Conservation (phyloP, 805 yeast species). For the Starmera dryadoides region DNA sequence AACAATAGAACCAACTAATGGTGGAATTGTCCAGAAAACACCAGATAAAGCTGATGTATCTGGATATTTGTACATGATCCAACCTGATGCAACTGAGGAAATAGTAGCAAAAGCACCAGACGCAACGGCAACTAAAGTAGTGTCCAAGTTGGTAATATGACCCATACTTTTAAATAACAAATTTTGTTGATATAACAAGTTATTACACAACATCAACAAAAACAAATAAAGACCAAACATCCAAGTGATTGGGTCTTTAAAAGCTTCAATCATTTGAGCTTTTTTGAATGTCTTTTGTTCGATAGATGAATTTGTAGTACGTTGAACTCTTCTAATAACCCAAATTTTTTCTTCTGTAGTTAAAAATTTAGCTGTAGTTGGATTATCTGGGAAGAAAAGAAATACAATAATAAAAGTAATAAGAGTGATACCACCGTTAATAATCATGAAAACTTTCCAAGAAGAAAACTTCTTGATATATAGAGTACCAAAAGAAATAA, state of each 20-base stretch:
- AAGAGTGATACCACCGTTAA: slow-evolving; percentile 39
- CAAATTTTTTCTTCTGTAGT: slow-evolving; percentile 32
- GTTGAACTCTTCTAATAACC: slow-evolving; percentile 29
- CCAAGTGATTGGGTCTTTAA: slow-evolving; percentile 32
- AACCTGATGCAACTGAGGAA: slow-evolving; percentile 23
- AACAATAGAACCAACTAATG: slow-evolving; percentile 31
- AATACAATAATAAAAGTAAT: slow-evolving; percentile 18
- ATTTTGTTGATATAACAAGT: slow-evolving; percentile 36
- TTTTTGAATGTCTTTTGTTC: slow-evolving; percentile 33
- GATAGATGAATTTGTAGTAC: slow-evolving; percentile 25
- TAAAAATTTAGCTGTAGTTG: slow-evolving; percentile 33
- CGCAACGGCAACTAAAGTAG: slow-evolving; percentile 41
- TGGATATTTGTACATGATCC: slow-evolving; percentile 19
- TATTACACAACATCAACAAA: slow-evolving; percentile 35
- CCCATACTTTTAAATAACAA: slow-evolving; percentile 31
- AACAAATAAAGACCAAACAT: slow-evolving; percentile 25
- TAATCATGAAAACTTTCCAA: slow-evolving; percentile 41
- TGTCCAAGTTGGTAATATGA: slow-evolving; percentile 25
- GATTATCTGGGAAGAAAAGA: slow-evolving; percentile 39
- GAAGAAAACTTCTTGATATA: slow-evolving; percentile 6
- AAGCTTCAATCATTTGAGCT: slow-evolving; percentile 30
- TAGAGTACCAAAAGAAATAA: slow-evolving; percentile 21
- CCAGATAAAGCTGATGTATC: slow-evolving; percentile 20
- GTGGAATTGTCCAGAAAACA: slow-evolving; percentile 11
- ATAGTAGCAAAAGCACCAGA: slow-evolving; percentile 10